Percentiles rank a stretch among this genome's conserved stretches.
Evolutionary conservation across 768 basidiomycete species (phyloP).

Genomic region (Trametes gibbosa): DNA sequence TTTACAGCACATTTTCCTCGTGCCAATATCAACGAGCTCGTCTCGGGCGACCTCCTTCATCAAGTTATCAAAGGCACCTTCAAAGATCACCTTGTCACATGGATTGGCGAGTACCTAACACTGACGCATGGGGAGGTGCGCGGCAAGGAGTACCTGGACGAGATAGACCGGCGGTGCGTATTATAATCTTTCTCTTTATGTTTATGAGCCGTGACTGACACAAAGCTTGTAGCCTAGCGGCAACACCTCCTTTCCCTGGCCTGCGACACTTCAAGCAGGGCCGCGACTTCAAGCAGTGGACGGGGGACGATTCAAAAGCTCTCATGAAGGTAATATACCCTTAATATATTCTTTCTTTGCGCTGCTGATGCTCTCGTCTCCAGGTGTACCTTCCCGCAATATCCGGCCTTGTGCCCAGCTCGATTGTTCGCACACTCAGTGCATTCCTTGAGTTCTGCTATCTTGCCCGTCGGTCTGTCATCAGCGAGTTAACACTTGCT

Average conservation of each 20-base stretch:
- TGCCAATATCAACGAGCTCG: not conserved
- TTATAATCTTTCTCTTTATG: no score
- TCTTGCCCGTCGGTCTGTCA: conserved; percentile 5
- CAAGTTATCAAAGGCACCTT: not conserved
- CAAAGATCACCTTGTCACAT: not conserved
- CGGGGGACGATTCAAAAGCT: conserved; percentile 27
- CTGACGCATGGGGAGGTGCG: not conserved
- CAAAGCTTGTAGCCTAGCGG: not conserved
- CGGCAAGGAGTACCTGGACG: not conserved
- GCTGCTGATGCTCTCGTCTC: not conserved
- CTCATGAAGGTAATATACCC: conserved; percentile 24
- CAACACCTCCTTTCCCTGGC: conserved; percentile 15
- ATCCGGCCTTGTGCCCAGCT: not conserved
- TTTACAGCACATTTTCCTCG: not conserved
- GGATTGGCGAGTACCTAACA: not conserved
- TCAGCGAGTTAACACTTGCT: not conserved
- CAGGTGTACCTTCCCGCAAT: conserved; percentile 26
- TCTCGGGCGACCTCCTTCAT: not conserved
- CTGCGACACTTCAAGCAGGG: conserved; percentile 22
- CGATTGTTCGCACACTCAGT: not conserved
- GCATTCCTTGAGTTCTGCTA: conserved; percentile 22
- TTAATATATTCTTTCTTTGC: not conserved
- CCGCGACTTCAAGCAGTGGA: conserved; percentile 28
- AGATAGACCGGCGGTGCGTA: conserved; percentile 19
- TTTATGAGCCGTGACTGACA: no score